Base-by-base conservation (phyloP, 371 early-diverging fungal genomes). In the Batkoa obscura region DNA sequence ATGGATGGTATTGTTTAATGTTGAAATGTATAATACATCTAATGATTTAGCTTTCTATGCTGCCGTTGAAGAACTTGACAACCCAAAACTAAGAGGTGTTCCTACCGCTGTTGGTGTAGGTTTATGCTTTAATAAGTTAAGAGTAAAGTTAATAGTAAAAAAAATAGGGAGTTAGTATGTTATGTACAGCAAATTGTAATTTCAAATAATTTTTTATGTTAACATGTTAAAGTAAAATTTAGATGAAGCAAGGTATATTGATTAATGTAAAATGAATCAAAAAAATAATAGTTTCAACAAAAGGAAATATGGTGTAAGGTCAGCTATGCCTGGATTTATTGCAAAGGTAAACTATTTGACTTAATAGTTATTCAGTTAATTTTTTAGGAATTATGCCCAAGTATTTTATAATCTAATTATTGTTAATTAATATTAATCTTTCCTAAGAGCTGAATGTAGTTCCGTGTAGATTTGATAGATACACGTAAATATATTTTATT, bases 81-180 rank as follows among this genome's bases (percentile, higher is more conserved):
- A 72, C 1, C 80, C 82, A 0, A 68, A 62, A 12, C 41, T 77
- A n/a, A 71, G 68, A 36, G 58, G 55, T 4, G 64, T 72, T 34
- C 83, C 86, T 1, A 78, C 84, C 78, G 86, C 79, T 5, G 84
- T 86, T 15, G 86, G 86, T n/a, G 54, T 36, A 13, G 32, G 41
- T 39, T 39, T 39, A n/a, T n/a, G n/a, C n/a, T n/a, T 5, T 8
- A 39, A 8, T 39, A 8, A 5, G 13, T 39, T 39, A 39, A 8
- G 5, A 8, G 13, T 8, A 39, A 8, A 8, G 41, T 8, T 39
- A 8, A 8, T 13, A 13, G 5, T 39, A 8, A 13, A 13, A 8
- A 39, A 8, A 8, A 13, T 39, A 39, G 41, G 41, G 41, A 39
- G 41, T 8, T 39, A 13, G 8, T 39, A 39, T 39, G 41, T 13